A percentile compares a stretch with the other conserved stretches of the same genome.
Conservation (phyloP, 176 grass and related monocot species). For the Puccinellia tenuiflora region DNA sequence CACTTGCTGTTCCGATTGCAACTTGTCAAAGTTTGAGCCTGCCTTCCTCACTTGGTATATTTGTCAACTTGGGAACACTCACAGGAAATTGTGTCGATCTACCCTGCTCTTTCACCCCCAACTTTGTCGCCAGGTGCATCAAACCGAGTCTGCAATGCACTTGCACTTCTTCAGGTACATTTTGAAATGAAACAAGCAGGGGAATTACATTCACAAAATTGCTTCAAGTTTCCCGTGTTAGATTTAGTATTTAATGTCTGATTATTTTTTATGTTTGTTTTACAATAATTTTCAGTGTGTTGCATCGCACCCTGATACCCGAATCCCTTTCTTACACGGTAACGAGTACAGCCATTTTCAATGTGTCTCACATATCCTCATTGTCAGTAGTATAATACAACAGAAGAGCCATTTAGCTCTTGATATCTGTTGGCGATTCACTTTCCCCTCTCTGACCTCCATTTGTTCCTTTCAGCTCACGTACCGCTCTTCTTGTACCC, state of each 20-base stretch:
- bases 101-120: constrained; percentile 58
- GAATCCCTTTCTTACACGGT: constrained; percentile 84
- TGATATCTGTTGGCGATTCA: not conserved
- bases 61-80: constrained; percentile 13
- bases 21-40: not conserved
- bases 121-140: constrained; percentile 68
- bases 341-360: constrained; percentile 8
- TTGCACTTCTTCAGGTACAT: constrained; percentile 91
- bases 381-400: not conserved
- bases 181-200: not conserved
- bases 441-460: not conserved
- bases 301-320: constrained; percentile 82
- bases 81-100: constrained; percentile 87
- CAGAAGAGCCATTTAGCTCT: not conserved
- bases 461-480: constrained; percentile 59
- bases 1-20: constrained; percentile 6
- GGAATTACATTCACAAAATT: not conserved
- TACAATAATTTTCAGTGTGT: constrained; percentile 61
- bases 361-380: not conserved
- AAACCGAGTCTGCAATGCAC: constrained; percentile 88
- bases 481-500: constrained; percentile 92
- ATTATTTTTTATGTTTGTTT: not conserved
- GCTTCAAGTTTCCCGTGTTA: not conserved
- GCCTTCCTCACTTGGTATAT: constrained; percentile 16
- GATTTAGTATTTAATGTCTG: not conserved